Base-by-base conservation (phyloP, 768 basidiomycete genomes). In the Coprinopsis cinerea region DNA sequence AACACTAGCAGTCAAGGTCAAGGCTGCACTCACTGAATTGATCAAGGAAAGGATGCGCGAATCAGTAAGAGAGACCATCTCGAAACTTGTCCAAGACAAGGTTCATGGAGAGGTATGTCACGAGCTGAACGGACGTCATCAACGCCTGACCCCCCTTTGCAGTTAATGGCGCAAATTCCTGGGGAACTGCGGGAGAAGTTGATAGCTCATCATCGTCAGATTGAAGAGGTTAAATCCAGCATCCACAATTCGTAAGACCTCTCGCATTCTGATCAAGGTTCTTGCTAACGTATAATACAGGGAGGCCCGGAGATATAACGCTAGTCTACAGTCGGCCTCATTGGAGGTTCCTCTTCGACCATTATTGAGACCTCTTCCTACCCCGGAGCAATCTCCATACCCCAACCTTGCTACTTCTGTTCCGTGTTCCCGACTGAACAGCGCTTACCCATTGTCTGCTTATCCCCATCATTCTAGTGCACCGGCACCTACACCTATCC, bases 311-410 rank as follows among this genome's bases (percentile, higher is more conserved):
- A 67, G 71, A 37, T 63, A 68, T 51, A 74, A 75, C 59, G 58
- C 65, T 10, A 61, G 65, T 18, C 57, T 78, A 54, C 53, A 67
- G 49, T 60, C 58, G 57, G 24, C 59, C 57, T 48, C 68, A 20
- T 63, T 69, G 36, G 57, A 62, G n/a, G 72, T 70, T 15, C 72
- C 73, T 10, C 64, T 80, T 24, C 68, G 73, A 18, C 76, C 77
- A 15, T 72, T 81, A 2, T 63, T 81, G 14, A 73, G 77, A 0
- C 78, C 79, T 1, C 62, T 75, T 17, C 72, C 73, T 1, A 74
- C 71, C 15, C 71, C 72, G 36, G 67, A 73, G 42, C 74, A 76
- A 55, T 76, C 75, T 4, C 76, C 75, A 2, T 54, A 63, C 30
- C 61, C 61, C 41, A 57, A 64, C 7, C 32, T 62, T 11, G 58